Evolutionary conservation across 768 basidiomycete genomes (phyloP), one percentile per base, ranked within the genome.

Genomic region (Lyophyllum atratum): DNA sequence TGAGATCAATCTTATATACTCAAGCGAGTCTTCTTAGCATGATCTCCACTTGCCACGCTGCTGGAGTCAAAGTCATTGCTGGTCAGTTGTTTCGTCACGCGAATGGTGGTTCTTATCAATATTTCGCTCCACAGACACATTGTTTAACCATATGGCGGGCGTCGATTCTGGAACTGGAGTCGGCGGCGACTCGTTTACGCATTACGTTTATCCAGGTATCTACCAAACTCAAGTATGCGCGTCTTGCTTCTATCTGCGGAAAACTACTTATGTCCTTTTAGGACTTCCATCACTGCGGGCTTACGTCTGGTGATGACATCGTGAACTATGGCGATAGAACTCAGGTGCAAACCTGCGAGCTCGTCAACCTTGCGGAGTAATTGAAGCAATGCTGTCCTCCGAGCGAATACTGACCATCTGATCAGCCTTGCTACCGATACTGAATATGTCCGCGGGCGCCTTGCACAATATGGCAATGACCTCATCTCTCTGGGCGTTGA

Each of bases 101-200:
- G 2, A 4, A 17, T 49, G 14, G 10, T 22, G 17, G 10, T 21
- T 26, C 33, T 5, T 24, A 26, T 4, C 19, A 15, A 33, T 17
- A 24, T 29, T 24, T 7, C 8, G n/a, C 7, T 43, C 15, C 3
- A 29, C 39, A 80, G 80, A 84, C 64, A 85, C 83, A 0, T 70
- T 89, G 26, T 83, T 80, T 69, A 88, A 89, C 68, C 87, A 89
- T 64, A 88, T 88, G 87, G 68, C 84, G 2, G 83, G 77, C 0
- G 24, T 60, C 2, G 73, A 79, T 43, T 77, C 75, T 17, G 85
- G 83, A 0, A 74, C 75, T 14, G 84, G 84, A 6, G 72, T 76
- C 15, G 82, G 69, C 1, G 83, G 82, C 8, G 80, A 77, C 37
- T 66, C 71, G 0, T 87, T 79, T 66, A 81, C 81, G 2, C 80